Conservation (phyloP, 306 rosid species). For the Prunus kanzakura region DNA sequence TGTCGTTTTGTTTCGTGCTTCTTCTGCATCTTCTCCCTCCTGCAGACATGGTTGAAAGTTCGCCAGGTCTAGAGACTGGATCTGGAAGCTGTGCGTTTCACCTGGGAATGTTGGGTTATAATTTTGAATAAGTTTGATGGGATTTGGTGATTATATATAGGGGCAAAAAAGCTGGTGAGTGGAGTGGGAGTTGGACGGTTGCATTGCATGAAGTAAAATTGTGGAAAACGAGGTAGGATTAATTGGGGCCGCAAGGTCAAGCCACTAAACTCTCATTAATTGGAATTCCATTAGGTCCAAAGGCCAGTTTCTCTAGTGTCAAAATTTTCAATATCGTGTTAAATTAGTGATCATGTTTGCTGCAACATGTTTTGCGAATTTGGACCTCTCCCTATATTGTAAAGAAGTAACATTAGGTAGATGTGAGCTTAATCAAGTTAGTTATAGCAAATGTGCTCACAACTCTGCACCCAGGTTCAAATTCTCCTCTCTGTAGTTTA, state of each 20-base stretch:
- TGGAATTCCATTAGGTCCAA: slow-evolving; percentile 5
- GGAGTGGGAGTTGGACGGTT: neutral
- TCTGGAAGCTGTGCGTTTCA: neutral
- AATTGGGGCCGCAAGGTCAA: neutral
- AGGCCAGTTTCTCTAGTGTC: neutral
- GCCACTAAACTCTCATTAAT: neutral
- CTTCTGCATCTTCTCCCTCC: slow-evolving; percentile 15
- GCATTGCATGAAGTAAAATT: neutral
- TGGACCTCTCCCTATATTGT: too few relatives aligned
- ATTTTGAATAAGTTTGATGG: neutral
- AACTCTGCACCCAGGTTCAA: too few relatives aligned
- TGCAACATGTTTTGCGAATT: too few relatives aligned
- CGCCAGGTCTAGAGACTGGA: slow-evolving; percentile 27
- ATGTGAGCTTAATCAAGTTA: too few relatives aligned
- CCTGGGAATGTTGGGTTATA: neutral
- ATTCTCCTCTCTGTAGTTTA: accelerated
- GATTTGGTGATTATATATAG: neutral
- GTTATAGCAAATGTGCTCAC: too few relatives aligned
- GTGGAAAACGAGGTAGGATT: neutral
- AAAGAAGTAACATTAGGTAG: too few relatives aligned
- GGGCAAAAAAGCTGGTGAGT: neutral
- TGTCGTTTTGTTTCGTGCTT: slow-evolving; percentile 30
- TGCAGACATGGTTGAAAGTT: slow-evolving; percentile 4
- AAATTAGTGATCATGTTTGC: too few relatives aligned
- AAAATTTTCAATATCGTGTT: too few relatives aligned